Conservation (phyloP, 768 basidiomycete genomes). For the Multifurca ochricompacta region DNA sequence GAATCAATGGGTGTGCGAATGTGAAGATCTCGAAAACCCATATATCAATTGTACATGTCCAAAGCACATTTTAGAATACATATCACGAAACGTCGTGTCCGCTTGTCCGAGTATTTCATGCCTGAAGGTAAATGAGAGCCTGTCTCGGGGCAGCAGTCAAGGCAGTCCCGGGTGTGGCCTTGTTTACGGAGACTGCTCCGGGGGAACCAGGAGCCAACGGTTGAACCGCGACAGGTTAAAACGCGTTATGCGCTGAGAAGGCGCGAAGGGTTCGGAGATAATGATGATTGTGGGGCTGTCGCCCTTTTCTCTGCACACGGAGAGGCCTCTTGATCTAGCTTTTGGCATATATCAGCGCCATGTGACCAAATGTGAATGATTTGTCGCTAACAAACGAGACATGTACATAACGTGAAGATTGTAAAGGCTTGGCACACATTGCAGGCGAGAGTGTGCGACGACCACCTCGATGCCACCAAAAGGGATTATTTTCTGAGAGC, state of each 20-base stretch:
- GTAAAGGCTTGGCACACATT: too few relatives aligned
- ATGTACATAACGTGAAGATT: too few relatives aligned
- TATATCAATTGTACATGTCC: not conserved
- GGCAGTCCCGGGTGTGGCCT: not conserved
- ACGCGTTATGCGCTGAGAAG: not conserved
- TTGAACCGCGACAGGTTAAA: too few relatives aligned
- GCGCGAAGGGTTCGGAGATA: not conserved
- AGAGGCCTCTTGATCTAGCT: too few relatives aligned
- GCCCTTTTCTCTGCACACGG: too few relatives aligned
- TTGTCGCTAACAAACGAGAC: too few relatives aligned
- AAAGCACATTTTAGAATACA: not conserved
- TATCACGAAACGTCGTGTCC: not conserved
- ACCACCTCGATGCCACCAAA: too few relatives aligned
- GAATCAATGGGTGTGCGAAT: not conserved
- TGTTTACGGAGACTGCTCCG: not conserved
- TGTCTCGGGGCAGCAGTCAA: not conserved
- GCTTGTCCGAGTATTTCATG: not conserved
- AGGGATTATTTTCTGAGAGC: too few relatives aligned
- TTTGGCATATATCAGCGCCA: too few relatives aligned
- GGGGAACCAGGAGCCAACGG: not conserved
- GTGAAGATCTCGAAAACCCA: not conserved
- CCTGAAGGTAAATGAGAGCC: not conserved
- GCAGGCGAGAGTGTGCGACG: too few relatives aligned
- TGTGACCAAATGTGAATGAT: too few relatives aligned
- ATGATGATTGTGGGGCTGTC: too few relatives aligned